A percentile compares a stretch with the other conserved stretches of the same genome.
Evolutionary conservation across 2,329 filamentous ascomycete species (phyloP).

Genomic region (Aspergillus awamori): DNA sequence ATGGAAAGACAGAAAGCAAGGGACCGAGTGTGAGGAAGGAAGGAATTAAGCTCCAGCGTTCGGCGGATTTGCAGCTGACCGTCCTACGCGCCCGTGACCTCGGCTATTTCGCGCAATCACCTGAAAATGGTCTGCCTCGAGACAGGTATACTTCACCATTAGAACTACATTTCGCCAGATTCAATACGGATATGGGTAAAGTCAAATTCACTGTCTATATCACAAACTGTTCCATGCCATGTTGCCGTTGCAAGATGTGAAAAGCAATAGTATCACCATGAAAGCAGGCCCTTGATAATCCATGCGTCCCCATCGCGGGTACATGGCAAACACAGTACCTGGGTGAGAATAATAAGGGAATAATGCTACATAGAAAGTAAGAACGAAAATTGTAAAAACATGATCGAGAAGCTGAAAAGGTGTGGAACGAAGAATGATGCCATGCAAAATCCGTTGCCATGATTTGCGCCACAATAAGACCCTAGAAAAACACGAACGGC

Average conservation of each 20-base stretch:
- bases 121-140: background rate
- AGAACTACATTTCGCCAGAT: background rate
- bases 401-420: conserved; percentile 18
- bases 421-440: conserved; percentile 21
- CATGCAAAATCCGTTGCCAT: conserved; percentile 31
- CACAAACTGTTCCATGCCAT: background rate
- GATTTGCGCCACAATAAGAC: conserved; percentile 31
- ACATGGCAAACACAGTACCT: background rate
- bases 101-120: conserved; percentile 17
- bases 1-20: conserved; percentile 3
- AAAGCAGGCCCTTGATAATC: background rate
- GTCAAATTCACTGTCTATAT: conserved; percentile 9
- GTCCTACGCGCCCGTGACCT: conserved; percentile 23
- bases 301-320: background rate
- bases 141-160: background rate
- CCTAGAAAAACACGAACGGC: conserved; percentile 20
- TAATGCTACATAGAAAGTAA: conserved; percentile 16
- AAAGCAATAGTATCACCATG: conserved; percentile 6
- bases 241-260: background rate
- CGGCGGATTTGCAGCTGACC: conserved; percentile 2
- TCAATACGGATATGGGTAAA: background rate
- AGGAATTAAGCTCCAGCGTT: background rate
- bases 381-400: conserved; percentile 10
- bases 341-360: conserved; percentile 6
- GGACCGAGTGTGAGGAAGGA: background rate